phyloP scores from a whole-genome alignment of 2,329 filamentous ascomycete genomes.

The Aspergillus candidus region DNA sequence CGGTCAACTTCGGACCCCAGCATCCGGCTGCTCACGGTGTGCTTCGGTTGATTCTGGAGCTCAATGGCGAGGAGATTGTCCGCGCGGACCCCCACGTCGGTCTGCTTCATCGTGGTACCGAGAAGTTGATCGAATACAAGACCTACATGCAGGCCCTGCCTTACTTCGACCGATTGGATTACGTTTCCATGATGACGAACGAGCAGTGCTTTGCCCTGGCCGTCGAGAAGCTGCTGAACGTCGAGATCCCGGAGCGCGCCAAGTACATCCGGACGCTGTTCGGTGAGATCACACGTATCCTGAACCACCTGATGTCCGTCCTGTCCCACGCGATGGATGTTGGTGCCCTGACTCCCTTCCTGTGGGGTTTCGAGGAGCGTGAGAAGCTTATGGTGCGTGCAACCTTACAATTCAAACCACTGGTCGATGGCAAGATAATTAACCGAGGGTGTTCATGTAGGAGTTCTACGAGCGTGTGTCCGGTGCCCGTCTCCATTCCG shows the following conservation, averaged over 20 bases:
- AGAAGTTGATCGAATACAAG: slow-evolving; percentile 99
- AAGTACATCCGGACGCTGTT: slow-evolving; percentile 97
- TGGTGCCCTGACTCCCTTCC: slow-evolving; percentile 91
- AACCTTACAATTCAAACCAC: background rate
- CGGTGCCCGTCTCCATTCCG: slow-evolving; percentile 91
- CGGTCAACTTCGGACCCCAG: slow-evolving; percentile 98
- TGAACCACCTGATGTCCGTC: slow-evolving; percentile 98
- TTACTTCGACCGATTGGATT: slow-evolving; percentile 98
- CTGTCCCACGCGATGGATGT: slow-evolving; percentile 98
- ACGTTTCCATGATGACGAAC: slow-evolving; percentile 99
- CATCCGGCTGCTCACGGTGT: slow-evolving; percentile 98
- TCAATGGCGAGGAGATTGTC: slow-evolving; percentile 96
- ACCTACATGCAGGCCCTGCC: slow-evolving; percentile 96
- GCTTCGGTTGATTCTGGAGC: slow-evolving; percentile 91
- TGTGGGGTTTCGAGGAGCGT: slow-evolving; percentile 99
- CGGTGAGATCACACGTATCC: slow-evolving; percentile 83
- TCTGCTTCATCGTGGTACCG: slow-evolving; percentile 89
- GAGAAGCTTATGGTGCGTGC: slow-evolving; percentile 93
- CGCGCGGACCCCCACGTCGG: slow-evolving; percentile 96
- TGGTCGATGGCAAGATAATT: slow-evolving; percentile 8
- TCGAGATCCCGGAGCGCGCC: slow-evolving; percentile 89
- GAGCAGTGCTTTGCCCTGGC: slow-evolving; percentile 95
- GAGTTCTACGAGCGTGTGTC: slow-evolving; percentile 99
- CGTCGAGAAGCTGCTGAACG: slow-evolving; percentile 94
- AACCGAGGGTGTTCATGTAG: slow-evolving; percentile 42